Evolutionary conservation across 2,329 filamentous ascomycete species (phyloP).

Genomic region (Phoma sp.): DNA sequence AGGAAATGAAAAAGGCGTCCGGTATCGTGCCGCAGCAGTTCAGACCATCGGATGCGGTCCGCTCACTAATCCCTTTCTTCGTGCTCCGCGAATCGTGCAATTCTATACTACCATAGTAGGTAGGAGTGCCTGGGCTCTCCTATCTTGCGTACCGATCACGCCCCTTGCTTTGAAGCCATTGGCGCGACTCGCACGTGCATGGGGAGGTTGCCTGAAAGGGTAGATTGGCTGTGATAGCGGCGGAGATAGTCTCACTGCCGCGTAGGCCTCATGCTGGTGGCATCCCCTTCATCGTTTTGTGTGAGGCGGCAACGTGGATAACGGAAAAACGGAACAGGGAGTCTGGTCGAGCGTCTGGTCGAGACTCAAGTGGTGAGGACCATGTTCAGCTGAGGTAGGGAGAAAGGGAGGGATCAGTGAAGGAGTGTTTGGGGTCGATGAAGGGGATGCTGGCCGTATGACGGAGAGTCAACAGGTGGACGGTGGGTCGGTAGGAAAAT

Average conservation of each 20-base stretch:
- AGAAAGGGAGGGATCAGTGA: background rate
- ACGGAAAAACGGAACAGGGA: background rate
- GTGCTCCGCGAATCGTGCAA: background rate
- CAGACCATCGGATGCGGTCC: conserved; percentile 5
- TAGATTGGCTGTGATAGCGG: background rate
- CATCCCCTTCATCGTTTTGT: conserved; percentile 1
- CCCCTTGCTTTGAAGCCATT: background rate
- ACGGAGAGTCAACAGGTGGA: background rate
- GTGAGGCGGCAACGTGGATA: conserved; percentile 1
- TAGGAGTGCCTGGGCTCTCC: background rate
- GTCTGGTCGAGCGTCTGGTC: background rate
- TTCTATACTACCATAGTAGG: too few species aligned
- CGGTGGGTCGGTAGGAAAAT: background rate
- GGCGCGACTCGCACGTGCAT: background rate
- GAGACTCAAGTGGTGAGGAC: background rate
- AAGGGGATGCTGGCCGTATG: background rate
- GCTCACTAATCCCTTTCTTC: background rate
- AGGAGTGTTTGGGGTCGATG: background rate
- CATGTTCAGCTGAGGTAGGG: background rate
- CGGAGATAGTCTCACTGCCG: background rate
- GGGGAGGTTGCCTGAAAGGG: too few species aligned
- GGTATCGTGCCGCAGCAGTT: background rate
- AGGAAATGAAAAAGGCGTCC: background rate
- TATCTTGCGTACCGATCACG: conserved; percentile 6
- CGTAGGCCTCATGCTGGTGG: background rate